Base-by-base conservation (phyloP, 176 grass and related monocot genomes). In the Elaeis guineensis region DNA sequence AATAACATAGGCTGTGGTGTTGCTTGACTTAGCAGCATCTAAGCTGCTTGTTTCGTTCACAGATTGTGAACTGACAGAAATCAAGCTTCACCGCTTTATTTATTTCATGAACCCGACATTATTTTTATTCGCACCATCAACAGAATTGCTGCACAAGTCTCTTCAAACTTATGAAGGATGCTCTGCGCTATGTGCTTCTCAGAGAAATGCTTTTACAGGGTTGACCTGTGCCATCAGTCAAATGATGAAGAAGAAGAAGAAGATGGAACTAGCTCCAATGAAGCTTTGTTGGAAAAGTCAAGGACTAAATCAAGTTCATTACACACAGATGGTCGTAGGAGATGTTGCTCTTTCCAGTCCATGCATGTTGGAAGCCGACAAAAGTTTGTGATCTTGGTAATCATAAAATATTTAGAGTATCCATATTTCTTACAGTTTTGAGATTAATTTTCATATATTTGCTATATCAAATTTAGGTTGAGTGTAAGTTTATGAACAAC, bases 191-290 rank as follows among this genome's bases (percentile, higher is more conserved):
- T 73, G 70, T 70, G 6, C 73, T 78, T 67, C 58, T 63, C 0
- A 64, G 66, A 65, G 52, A 56, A 59, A 57, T 77, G 20, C 58
- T 79, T 69, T 73, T 75, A 67, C 73, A 99, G 94, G 94, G 88
- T 99, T 78, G 94, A 99, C 75, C 75, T 93, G 50, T 93, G 88
- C 68, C 94, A 99, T 74, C 88, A 99, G 72, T 76, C 94, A 74
- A 89, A 89, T 55, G 94, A 99, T 83, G 88, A 97, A 28, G 87
- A 99, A 59, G 94, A 98, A 61, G 94, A 99, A 62, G 94, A 98
- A 58, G 78, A 78, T 58, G 79, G 77, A 77, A 29, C 39, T 61
- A 89, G 77, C 75, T 75, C 83, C 48, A 56, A 68, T 67, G 94
- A 99, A 74, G 63, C 82, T 65, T 92, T 99, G 76, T 48, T 99